Evolutionary conservation across 2,329 filamentous ascomycete genomes (phyloP).

Genomic region (Rugonectria rugulosa): DNA sequence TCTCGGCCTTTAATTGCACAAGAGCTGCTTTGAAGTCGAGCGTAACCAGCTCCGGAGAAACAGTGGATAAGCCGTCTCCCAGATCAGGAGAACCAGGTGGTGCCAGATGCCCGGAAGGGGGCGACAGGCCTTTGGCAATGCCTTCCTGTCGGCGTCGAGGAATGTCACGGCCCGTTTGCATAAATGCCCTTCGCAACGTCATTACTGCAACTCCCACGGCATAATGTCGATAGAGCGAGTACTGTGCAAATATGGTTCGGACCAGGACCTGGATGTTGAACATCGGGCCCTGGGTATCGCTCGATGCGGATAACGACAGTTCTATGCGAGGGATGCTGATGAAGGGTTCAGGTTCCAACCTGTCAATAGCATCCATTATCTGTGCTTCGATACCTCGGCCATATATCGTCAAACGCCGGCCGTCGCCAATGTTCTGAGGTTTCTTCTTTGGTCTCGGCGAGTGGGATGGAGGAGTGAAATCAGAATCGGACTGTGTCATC

Average conservation of each 20-base stretch:
- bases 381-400: conserved; percentile 87
- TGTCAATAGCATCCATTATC: conserved; percentile 86
- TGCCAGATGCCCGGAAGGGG: conserved; percentile 45
- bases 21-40: conserved; percentile 83
- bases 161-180: conserved; percentile 57
- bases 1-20: conserved; percentile 85
- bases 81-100: conserved; percentile 47
- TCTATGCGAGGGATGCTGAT: conserved; percentile 87
- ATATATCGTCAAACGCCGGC: conserved; percentile 81
- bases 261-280: conserved; percentile 87
- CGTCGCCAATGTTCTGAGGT: conserved; percentile 70
- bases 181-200: conserved; percentile 76
- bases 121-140: conserved; percentile 27
- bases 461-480: conserved; percentile 52
- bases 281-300: conserved; percentile 85
- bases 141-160: conserved; percentile 44
- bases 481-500: conserved; percentile 72
- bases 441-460: conserved; percentile 58
- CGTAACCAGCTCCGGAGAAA: conserved; percentile 72
- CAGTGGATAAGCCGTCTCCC: conserved; percentile 44
- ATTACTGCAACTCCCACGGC: conserved; percentile 82
- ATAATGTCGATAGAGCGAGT: conserved; percentile 94
- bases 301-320: conserved; percentile 82
- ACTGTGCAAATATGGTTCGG: conserved; percentile 81
- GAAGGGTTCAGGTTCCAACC: conserved; percentile 86